phyloP scores from a whole-genome alignment of 2,329 filamentous ascomycete species.

The Fusarium bulbicola region DNA sequence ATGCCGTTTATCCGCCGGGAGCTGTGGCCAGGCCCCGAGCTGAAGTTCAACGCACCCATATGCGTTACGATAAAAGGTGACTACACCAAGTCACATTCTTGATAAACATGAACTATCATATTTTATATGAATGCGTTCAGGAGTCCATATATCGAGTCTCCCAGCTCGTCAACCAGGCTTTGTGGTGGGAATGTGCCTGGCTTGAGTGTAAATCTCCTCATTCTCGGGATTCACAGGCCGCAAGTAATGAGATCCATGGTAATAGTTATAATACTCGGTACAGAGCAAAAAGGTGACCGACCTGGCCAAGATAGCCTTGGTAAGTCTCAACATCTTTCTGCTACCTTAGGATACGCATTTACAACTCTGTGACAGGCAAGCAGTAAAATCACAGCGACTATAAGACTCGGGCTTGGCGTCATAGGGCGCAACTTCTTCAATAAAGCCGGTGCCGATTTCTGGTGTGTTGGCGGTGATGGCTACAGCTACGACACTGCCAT shows the following conservation, averaged over 20 bases:
- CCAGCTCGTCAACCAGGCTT: not conserved
- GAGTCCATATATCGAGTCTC: fast-evolving
- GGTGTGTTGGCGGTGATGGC: no score
- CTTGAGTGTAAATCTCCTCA: not conserved
- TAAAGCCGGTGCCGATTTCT: no score
- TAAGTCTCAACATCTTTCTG: no score
- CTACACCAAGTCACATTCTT: not conserved
- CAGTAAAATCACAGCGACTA: no score
- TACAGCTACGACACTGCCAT: no score
- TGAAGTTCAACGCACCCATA: not conserved
- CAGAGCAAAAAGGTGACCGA: no score
- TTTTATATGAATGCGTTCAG: not conserved
- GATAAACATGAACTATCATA: fast-evolving
- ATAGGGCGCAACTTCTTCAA: no score
- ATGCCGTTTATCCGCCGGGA: fast-evolving
- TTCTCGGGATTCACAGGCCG: not conserved
- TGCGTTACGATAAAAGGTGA: fast-evolving
- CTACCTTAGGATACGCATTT: no score
- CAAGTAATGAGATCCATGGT: not conserved
- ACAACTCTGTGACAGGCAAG: no score
- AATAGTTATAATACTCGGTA: no score
- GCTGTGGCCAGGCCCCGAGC: fast-evolving
- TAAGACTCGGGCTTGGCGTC: no score
- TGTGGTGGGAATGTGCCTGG: not conserved
- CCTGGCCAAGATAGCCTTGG: no score